These are phyloP conservation scores for Chlorencoelia australis DNA, from an alignment of 2,329 filamentous ascomycete species.

Conservation along the genomic window DNA sequence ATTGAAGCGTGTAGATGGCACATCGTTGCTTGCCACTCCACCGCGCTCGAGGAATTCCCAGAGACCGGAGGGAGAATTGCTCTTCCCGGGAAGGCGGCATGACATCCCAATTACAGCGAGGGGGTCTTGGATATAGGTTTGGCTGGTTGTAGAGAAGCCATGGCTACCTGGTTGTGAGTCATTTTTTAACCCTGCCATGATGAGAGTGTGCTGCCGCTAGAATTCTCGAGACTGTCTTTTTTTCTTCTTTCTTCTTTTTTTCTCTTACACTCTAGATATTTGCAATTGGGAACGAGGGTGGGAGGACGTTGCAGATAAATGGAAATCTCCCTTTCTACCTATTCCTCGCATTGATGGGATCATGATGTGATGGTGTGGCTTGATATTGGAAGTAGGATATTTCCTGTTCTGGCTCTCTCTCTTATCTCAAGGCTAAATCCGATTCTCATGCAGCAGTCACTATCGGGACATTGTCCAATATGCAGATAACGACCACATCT, in stretches of 20 bases:
- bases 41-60: slow-evolving; percentile 49
- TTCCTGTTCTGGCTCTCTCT: no score
- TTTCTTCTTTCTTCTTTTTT: not conserved
- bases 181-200: not conserved
- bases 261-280: not conserved
- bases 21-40: slow-evolving; percentile 53
- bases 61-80: slow-evolving; percentile 24
- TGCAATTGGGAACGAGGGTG: not conserved
- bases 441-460: no score
- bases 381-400: no score
- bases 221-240: not conserved
- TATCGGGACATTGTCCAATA: not conserved
- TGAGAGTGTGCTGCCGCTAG: slow-evolving; percentile 1
- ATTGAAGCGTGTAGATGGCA: slow-evolving; percentile 59
- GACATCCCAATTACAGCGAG: slow-evolving; percentile 31
- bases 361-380: not conserved
- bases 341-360: not conserved
- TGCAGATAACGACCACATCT: not conserved
- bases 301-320: not conserved
- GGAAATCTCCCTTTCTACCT: not conserved
- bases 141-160: not conserved
- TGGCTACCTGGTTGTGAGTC: slow-evolving; percentile 1
- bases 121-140: slow-evolving; percentile 24
- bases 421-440: no score
- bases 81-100: slow-evolving; percentile 30